Evolutionary conservation across 306 rosid species (phyloP).

Genomic region (Cucurbita argyrosperma): DNA sequence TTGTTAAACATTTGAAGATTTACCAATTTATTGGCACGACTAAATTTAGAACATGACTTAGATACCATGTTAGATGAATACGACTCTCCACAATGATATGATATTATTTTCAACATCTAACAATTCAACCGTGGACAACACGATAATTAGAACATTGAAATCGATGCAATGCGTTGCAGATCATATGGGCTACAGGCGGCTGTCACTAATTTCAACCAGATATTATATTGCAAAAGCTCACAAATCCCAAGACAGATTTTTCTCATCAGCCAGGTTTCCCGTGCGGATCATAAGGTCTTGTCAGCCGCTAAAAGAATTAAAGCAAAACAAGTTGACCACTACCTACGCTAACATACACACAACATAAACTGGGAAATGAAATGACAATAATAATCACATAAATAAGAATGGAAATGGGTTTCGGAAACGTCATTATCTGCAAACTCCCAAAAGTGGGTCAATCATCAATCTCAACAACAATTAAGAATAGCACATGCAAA

Average conservation of each 20-base stretch:
- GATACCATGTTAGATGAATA: too few relatives aligned
- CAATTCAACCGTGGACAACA: too few relatives aligned
- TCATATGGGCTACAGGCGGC: background rate
- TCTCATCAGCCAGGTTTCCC: background rate
- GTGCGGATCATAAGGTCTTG: background rate
- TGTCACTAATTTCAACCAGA: slow-evolving; percentile 3
- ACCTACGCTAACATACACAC: background rate
- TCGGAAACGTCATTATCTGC: slow-evolving; percentile 49
- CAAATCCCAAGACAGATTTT: slow-evolving; percentile 6
- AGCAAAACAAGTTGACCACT: slow-evolving; percentile 17
- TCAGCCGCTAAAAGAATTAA: slow-evolving; percentile 3
- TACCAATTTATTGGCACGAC: too few relatives aligned
- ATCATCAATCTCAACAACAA: slow-evolving; percentile 16
- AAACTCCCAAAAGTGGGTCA: slow-evolving; percentile 33
- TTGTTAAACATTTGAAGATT: too few relatives aligned
- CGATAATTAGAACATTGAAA: too few relatives aligned
- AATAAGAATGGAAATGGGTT: slow-evolving; percentile 11
- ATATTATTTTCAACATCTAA: too few relatives aligned
- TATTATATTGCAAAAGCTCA: background rate
- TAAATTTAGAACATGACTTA: too few relatives aligned
- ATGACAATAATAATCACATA: background rate
- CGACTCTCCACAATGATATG: too few relatives aligned
- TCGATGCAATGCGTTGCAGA: too few relatives aligned
- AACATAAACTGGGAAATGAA: background rate
- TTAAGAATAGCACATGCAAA: slow-evolving; percentile 19